These are phyloP conservation scores for Euphorbia peplus DNA, from an alignment of 345 rosid genomes.

Conservation along the genomic window DNA sequence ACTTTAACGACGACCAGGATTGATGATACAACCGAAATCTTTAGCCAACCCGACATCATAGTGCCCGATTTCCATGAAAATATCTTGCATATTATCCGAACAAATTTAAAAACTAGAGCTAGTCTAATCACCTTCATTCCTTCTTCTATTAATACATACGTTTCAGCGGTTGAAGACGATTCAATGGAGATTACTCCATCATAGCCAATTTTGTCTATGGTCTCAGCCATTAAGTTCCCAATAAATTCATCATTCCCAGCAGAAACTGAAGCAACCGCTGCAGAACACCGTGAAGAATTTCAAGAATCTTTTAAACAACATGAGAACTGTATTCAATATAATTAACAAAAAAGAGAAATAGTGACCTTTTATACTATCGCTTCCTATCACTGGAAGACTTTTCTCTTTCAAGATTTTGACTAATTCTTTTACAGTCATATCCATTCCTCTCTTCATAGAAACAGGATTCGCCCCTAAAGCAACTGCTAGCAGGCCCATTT, in stretches of 20 bases:
- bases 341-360: background rate
- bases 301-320: background rate
- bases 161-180: slow-evolving; percentile 68
- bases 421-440: slow-evolving; percentile 54
- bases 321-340: background rate
- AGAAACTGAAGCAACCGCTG: slow-evolving; percentile 91
- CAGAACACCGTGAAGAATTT: slow-evolving; percentile 13
- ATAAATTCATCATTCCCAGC: slow-evolving; percentile 82
- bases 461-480: slow-evolving; percentile 82
- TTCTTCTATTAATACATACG: slow-evolving; percentile 72
- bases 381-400: slow-evolving; percentile 65
- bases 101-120: slow-evolving; percentile 9
- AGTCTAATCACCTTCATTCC: slow-evolving; percentile 64
- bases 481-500: slow-evolving; percentile 63
- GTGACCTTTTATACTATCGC: slow-evolving; percentile 61
- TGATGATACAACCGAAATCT: background rate
- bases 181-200: slow-evolving; percentile 83
- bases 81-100: background rate
- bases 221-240: slow-evolving; percentile 63
- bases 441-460: slow-evolving; percentile 65
- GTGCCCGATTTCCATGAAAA: background rate
- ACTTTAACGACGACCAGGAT: background rate
- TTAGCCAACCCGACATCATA: background rate
- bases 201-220: slow-evolving; percentile 72
- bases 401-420: slow-evolving; percentile 43